These are phyloP conservation scores for Fraxinus excelsior DNA, from an alignment of 257 asterid genomes.

Conservation along the genomic window DNA sequence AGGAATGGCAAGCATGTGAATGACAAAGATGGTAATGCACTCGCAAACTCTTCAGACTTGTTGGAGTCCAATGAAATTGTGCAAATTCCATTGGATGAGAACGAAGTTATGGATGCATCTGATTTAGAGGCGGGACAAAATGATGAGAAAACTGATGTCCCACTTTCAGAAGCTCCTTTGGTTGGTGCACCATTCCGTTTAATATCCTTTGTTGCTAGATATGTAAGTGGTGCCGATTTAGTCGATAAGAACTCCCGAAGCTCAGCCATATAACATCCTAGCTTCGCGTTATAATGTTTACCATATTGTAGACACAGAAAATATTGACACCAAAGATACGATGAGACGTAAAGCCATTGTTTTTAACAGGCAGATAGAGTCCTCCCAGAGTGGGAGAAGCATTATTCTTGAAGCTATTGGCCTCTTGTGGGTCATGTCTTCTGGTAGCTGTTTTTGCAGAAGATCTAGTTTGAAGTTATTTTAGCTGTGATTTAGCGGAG, in stretches of 20 bases:
- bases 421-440: neutral
- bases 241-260: conserved; percentile 38
- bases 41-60: conserved; percentile 39
- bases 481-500: too few relatives aligned
- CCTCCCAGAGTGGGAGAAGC: neutral
- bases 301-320: too few relatives aligned
- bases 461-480: too few relatives aligned
- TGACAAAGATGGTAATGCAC: conserved; percentile 10
- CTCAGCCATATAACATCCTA: too few relatives aligned
- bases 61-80: conserved; percentile 60
- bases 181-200: conserved; percentile 98
- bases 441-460: neutral
- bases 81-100: conserved; percentile 76
- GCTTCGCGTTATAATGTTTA: too few relatives aligned
- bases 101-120: conserved; percentile 34
- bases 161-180: conserved; percentile 75
- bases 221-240: conserved; percentile 96
- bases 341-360: neutral
- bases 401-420: neutral
- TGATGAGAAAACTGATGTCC: conserved; percentile 43
- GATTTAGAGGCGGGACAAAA: conserved; percentile 28
- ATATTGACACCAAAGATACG: neutral
- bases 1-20: conserved; percentile 32
- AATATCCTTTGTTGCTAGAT: conserved; percentile 87
- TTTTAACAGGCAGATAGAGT: neutral